A percentile compares a stretch with the other conserved stretches of the same genome.
phyloP scores from a whole-genome alignment of 495 filamentous ascomycete species.

The Xylaria sp. region DNA sequence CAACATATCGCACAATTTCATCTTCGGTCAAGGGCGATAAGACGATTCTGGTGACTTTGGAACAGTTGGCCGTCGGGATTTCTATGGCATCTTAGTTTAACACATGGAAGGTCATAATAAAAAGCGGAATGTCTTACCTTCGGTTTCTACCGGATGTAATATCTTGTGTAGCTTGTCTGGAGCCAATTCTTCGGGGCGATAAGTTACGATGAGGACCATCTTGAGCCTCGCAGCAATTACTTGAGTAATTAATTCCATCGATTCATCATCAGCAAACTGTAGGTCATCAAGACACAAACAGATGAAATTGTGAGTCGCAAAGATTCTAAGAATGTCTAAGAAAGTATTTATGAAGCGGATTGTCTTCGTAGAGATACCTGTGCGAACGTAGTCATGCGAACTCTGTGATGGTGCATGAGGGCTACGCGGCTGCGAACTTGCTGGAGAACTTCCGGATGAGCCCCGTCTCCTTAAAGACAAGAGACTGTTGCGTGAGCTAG shows the following conservation, averaged over 20 bases:
- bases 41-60: slow-evolving; percentile 67
- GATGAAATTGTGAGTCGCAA: slow-evolving; percentile 79
- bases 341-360: slow-evolving; percentile 84
- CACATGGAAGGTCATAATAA: not conserved
- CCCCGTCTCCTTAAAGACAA: slow-evolving; percentile 44
- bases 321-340: slow-evolving; percentile 79
- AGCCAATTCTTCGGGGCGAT: slow-evolving; percentile 61
- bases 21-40: slow-evolving; percentile 74
- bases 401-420: slow-evolving; percentile 52
- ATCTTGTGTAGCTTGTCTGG: slow-evolving; percentile 55
- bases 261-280: slow-evolving; percentile 87
- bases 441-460: slow-evolving; percentile 48
- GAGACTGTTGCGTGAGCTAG: slow-evolving; percentile 30
- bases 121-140: slow-evolving; percentile 40
- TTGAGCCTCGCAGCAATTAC: slow-evolving; percentile 76
- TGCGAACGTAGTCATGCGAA: slow-evolving; percentile 73
- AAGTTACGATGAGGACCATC: slow-evolving; percentile 77
- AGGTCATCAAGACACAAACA: slow-evolving; percentile 86
- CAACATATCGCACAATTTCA: slow-evolving; percentile 78
- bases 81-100: slow-evolving; percentile 49
- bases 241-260: slow-evolving; percentile 76
- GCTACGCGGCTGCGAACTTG: slow-evolving; percentile 36
- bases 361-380: slow-evolving; percentile 72
- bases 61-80: slow-evolving; percentile 52
- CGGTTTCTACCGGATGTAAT: slow-evolving; percentile 53